phyloP scores from a whole-genome alignment of 441 rosid species.

The Metrosideros polymorpha region DNA sequence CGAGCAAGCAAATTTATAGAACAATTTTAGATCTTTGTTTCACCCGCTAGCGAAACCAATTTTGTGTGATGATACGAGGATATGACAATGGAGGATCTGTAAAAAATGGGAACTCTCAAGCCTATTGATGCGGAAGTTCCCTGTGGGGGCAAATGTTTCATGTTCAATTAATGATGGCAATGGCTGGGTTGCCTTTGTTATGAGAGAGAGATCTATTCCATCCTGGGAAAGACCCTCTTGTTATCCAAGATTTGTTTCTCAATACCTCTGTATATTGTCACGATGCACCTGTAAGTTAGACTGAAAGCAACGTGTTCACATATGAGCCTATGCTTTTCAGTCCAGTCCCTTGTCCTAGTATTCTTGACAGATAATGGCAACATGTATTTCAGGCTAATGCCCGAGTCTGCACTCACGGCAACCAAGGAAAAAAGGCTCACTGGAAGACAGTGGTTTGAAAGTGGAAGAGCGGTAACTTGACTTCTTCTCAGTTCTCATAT shows the following conservation, averaged over 20 bases:
- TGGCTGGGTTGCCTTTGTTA: not conserved
- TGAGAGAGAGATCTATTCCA: not conserved
- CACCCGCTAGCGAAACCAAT: not conserved
- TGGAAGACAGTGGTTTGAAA: slow-evolving; percentile 97
- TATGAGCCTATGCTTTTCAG: not conserved
- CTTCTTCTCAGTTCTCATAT: not conserved
- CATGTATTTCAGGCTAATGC: slow-evolving; percentile 56
- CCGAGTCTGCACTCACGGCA: slow-evolving; percentile 72
- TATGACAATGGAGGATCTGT: not conserved
- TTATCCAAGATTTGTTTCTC: not conserved
- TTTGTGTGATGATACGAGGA: not conserved
- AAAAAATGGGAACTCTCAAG: not conserved
- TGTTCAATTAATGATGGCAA: not conserved
- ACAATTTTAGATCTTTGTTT: not conserved
- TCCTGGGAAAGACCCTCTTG: not conserved
- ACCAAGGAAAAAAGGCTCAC: slow-evolving; percentile 82
- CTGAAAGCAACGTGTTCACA: not conserved
- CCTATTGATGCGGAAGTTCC: not conserved
- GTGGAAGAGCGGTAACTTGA: slow-evolving; percentile 53
- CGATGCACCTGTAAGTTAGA: not conserved
- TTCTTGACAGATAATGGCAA: not conserved
- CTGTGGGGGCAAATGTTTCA: not conserved
- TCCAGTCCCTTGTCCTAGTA: not conserved
- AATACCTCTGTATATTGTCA: not conserved
- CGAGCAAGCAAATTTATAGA: not conserved